A percentile compares a stretch with the other conserved stretches of the same genome.
Evolutionary conservation across 108 stramenopile species (phyloP).

Genomic region (Aureococcus anophagefferens): DNA sequence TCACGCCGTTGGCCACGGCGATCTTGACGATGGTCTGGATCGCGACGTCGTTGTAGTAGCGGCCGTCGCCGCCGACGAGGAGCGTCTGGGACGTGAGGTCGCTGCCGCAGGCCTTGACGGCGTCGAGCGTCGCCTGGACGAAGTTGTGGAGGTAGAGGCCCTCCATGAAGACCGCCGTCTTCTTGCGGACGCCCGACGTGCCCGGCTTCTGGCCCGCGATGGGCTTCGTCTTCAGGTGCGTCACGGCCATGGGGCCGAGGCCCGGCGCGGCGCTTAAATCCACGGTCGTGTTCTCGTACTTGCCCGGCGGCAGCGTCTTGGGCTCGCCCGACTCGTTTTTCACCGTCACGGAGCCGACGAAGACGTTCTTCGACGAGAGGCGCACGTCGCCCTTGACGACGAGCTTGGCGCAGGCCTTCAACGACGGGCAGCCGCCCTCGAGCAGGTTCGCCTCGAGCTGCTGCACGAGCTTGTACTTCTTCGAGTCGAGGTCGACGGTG

Average conservation of each 20-base stretch:
- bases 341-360: conserved; percentile 74
- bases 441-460: conserved; percentile 79
- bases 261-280: conserved; percentile 78
- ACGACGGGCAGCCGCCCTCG: conserved; percentile 69
- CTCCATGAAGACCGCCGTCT: conserved; percentile 91
- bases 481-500: conserved; percentile 74
- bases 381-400: conserved; percentile 78
- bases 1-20: conserved; percentile 52
- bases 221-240: conserved; percentile 65
- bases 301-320: conserved; percentile 73
- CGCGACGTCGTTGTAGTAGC: conserved; percentile 89
- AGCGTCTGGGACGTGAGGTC: conserved; percentile 76
- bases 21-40: conserved; percentile 94
- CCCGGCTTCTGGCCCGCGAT: conserved; percentile 98
- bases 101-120: conserved; percentile 72
- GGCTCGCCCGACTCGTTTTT: conserved; percentile 77
- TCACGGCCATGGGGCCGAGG: conserved; percentile 68
- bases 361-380: conserved; percentile 67
- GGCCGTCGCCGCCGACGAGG: conserved; percentile 94
- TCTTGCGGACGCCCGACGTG: conserved; percentile 98
- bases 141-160: conserved; percentile 95
- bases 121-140: conserved; percentile 90
- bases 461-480: conserved; percentile 90
- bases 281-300: conserved; percentile 62
- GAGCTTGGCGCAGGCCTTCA: conserved; percentile 76